Evolutionary conservation across 495 filamentous ascomycete genomes (phyloP).

Genomic region (Pseudomonodictys pantanalensis): DNA sequence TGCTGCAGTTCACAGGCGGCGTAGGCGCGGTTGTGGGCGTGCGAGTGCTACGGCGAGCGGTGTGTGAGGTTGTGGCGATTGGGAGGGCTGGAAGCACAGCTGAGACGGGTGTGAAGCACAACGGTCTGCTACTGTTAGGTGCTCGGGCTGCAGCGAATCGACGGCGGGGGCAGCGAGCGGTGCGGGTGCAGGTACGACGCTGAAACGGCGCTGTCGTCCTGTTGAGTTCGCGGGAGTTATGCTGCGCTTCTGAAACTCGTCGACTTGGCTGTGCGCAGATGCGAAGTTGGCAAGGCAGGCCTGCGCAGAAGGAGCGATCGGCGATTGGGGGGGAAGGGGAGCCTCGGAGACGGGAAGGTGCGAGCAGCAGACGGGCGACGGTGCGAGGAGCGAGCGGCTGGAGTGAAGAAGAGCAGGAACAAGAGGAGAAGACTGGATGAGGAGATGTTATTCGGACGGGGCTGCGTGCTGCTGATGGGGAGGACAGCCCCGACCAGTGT

Average conservation of each 20-base stretch:
- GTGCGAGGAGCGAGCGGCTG: background rate
- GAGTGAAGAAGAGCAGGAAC: background rate
- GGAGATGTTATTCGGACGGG: background rate
- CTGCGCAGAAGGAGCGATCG: background rate
- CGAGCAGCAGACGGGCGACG: background rate
- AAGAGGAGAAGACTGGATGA: background rate
- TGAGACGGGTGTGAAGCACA: constrained; percentile 31
- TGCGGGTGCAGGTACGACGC: background rate
- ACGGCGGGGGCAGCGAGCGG: background rate
- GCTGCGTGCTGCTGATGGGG: background rate
- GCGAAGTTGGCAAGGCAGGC: background rate
- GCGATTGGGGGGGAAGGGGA: background rate
- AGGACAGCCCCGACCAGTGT: background rate
- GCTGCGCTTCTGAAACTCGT: background rate
- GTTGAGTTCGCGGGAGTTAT: background rate
- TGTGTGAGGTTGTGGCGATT: constrained; percentile 1
- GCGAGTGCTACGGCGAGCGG: background rate
- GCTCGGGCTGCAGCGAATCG: constrained; percentile 13
- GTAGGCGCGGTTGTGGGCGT: background rate
- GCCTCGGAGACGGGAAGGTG: background rate
- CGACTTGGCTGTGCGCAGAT: background rate
- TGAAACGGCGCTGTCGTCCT: constrained; percentile 3
- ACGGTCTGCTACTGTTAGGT: constrained; percentile 3
- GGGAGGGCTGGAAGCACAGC: constrained; percentile 12
- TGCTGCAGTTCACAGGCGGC: no score